Conservation (phyloP, 2,329 filamentous ascomycete species). For the Grosmannia penicillata region DNA sequence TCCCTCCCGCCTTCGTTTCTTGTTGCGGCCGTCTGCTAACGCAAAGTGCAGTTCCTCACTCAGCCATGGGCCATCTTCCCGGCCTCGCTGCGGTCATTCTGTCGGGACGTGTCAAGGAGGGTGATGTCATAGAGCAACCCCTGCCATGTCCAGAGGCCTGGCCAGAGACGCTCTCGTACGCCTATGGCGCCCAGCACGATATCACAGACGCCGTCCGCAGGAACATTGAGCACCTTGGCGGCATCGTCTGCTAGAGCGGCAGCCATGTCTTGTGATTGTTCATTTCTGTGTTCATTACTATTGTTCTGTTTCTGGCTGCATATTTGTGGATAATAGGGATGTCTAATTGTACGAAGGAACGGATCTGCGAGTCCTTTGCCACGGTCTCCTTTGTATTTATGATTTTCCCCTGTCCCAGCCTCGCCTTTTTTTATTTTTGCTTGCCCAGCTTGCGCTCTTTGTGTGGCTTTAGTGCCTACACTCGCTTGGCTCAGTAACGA, state of each 20-base stretch:
- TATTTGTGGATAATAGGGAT: too few relatives aligned
- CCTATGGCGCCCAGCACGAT: constrained; percentile 35
- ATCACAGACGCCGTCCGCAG: constrained; percentile 29
- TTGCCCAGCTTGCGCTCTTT: not conserved
- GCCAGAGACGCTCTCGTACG: constrained; percentile 37
- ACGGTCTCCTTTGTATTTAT: too few relatives aligned
- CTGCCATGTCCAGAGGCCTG: constrained; percentile 41
- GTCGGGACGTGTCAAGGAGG: constrained; percentile 33
- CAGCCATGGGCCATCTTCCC: constrained; percentile 33
- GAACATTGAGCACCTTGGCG: constrained; percentile 41
- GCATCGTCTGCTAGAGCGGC: constrained; percentile 15
- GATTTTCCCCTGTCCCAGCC: too few relatives aligned
- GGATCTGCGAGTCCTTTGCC: too few relatives aligned
- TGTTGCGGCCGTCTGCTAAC: not conserved
- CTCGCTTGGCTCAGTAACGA: not conserved
- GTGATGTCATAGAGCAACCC: constrained; percentile 42
- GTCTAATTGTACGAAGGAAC: too few relatives aligned
- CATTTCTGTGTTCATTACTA: too few relatives aligned
- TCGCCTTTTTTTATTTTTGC: constrained; percentile 20
- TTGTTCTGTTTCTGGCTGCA: too few relatives aligned
- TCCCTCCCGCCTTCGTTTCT: not conserved
- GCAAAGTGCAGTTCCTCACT: constrained; percentile 27
- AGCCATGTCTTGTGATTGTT: not conserved
- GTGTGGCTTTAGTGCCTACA: not conserved
- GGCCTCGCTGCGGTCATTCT: constrained; percentile 39